These are phyloP conservation scores for Zygosaccharomyces bisporus DNA, from an alignment of 805 yeast genomes.

Conservation along the genomic window DNA sequence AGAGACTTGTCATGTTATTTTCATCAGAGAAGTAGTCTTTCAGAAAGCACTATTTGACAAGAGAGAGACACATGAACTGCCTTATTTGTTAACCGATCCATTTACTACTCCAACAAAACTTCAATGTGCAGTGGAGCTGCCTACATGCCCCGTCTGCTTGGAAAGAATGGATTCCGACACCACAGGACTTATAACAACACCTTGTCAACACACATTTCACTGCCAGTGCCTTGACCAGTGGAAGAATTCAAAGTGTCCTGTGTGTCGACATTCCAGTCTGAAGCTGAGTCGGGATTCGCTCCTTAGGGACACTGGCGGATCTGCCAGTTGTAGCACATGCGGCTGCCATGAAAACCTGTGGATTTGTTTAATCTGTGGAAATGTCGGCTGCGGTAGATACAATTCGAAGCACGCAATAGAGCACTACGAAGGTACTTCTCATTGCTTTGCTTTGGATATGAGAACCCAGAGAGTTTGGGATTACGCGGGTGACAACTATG, in stretches of 20 bases:
- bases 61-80: conserved; percentile 42
- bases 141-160: conserved; percentile 90
- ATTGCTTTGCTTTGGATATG: conserved; percentile 88
- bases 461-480: conserved; percentile 89
- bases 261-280: conserved; percentile 71
- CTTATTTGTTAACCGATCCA: conserved; percentile 70
- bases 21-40: conserved; percentile 57
- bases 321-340: conserved; percentile 52
- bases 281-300: conserved; percentile 28
- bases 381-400: conserved; percentile 88
- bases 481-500: conserved; percentile 86
- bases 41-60: conserved; percentile 27
- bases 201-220: conserved; percentile 91
- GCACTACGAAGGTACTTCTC: conserved; percentile 73
- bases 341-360: conserved; percentile 61
- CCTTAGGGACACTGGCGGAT: conserved; percentile 29
- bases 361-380: conserved; percentile 89
- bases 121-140: conserved; percentile 53
- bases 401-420: conserved; percentile 80
- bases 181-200: conserved; percentile 80
- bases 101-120: conserved; percentile 44
- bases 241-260: conserved; percentile 89
- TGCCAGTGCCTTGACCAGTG: conserved; percentile 84
- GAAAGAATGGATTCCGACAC: conserved; percentile 80
- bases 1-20: conserved; percentile 74